phyloP scores from a whole-genome alignment of 805 yeast species.

The Schwanniomyces occidentalis region DNA sequence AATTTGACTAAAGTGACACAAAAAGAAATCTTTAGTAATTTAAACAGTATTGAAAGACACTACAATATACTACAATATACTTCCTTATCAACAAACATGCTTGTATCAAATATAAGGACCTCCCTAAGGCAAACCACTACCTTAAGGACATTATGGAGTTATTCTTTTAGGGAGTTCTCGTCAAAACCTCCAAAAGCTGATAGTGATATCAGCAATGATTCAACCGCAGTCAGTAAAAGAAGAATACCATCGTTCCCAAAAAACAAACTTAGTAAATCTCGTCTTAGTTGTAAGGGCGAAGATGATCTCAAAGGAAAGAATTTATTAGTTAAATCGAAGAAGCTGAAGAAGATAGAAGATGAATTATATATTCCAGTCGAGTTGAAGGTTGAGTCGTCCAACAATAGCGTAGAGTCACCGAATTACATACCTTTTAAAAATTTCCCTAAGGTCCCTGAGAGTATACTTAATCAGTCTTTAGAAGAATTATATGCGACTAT shows the following conservation, averaged over 20 bases:
- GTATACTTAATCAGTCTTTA: slow-evolving; percentile 13
- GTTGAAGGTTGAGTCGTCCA: neutral
- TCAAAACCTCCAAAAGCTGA: slow-evolving; percentile 13
- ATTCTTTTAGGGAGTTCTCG: slow-evolving; percentile 5
- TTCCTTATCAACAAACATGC: neutral
- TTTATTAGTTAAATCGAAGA: neutral
- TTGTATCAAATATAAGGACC: slow-evolving; percentile 2
- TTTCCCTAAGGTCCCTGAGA: slow-evolving; percentile 32
- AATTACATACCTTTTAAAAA: slow-evolving; percentile 28
- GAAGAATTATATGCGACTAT: slow-evolving; percentile 19
- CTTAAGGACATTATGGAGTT: neutral
- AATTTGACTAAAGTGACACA: too few relatives aligned
- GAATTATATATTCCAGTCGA: neutral
- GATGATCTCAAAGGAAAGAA: slow-evolving; percentile 4
- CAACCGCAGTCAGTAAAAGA: slow-evolving; percentile 2
- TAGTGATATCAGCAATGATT: slow-evolving; percentile 1
- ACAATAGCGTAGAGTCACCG: neutral
- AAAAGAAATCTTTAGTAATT: too few relatives aligned
- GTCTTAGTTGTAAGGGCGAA: neutral
- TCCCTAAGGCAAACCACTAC: neutral
- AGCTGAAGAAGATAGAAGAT: neutral
- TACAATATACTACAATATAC: too few relatives aligned
- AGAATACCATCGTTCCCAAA: slow-evolving; percentile 2
- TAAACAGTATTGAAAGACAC: too few relatives aligned
- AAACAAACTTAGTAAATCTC: slow-evolving; percentile 5